Evolutionary conservation across 164 flowering plant genomes (phyloP).

Genomic region (Vitis cinerea): DNA sequence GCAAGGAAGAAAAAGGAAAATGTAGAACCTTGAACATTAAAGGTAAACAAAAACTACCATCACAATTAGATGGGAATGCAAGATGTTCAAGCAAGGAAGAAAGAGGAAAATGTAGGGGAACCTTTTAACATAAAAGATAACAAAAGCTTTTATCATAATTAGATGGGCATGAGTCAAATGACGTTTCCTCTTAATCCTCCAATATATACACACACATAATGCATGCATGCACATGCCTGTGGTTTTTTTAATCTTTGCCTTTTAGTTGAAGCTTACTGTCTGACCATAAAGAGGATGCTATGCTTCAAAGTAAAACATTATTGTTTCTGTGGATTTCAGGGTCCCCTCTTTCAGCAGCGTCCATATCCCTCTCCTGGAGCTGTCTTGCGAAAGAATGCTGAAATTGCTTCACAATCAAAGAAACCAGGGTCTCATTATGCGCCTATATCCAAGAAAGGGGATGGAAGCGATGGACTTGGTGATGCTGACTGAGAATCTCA

Average conservation of each 20-base stretch:
- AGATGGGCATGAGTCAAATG: too few relatives aligned
- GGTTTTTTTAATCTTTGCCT: background rate
- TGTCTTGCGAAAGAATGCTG: slow-evolving; percentile 93
- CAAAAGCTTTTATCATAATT: too few relatives aligned
- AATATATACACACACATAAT: too few relatives aligned
- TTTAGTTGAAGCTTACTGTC: background rate
- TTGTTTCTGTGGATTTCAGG: slow-evolving; percentile 52
- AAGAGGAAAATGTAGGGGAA: too few relatives aligned
- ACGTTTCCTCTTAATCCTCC: too few relatives aligned
- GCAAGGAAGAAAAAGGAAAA: too few relatives aligned
- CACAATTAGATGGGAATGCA: too few relatives aligned
- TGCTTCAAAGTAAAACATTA: background rate
- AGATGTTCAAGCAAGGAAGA: too few relatives aligned
- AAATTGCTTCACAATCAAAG: slow-evolving; percentile 77
- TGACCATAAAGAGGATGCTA: background rate
- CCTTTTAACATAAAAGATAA: too few relatives aligned
- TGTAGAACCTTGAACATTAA: too few relatives aligned
- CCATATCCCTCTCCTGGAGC: slow-evolving; percentile 99
- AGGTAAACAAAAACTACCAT: too few relatives aligned
- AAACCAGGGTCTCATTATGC: slow-evolving; percentile 53
- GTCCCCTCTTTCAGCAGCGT: slow-evolving; percentile 98
- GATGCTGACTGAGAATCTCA: slow-evolving; percentile 74
- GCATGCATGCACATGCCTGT: too few relatives aligned
- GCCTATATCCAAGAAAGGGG: slow-evolving; percentile 83
- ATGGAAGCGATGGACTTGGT: slow-evolving; percentile 98